Base-by-base conservation (phyloP, 768 basidiomycete species). In the Collybia sp. region DNA sequence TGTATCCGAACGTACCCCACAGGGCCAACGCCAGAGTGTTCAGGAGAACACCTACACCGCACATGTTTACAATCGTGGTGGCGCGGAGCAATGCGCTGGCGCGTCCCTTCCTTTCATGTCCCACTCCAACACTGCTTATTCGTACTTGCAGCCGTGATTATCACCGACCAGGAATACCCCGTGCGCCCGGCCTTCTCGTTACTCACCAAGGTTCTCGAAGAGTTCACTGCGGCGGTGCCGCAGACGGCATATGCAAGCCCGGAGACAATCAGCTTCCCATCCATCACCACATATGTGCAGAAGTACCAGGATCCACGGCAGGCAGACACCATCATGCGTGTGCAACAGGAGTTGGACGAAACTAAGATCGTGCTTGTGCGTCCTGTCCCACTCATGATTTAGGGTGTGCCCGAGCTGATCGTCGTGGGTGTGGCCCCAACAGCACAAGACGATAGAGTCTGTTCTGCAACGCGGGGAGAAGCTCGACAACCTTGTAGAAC, bases 361-460 rank as follows among this genome's bases (percentile, higher is more conserved):
- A 98, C 96, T 2, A 99, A 99, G 85, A 95, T 99, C 54, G 82
- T 98, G 39, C 70, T 99, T 65, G 94, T 95, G 57, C 49, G 88
- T 73, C 20, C 42, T 13, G 18, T 32, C 15, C 11, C 2, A 25
- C 35, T 33, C 25, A 6, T 6, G 6, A 17, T n/a, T n/a, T n/a
- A n/a, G n/a, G n/a, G n/a, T n/a, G n/a, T 17, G 5, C 31, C 41
- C 36, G 39, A 30, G 30, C 37, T 45, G 16, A 46, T 44, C 46
- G 43, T 15, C 42, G 12, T 25, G 25, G 25, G 8, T 8, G 25
- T 25, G 25, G 25, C 36, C 31, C 39, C 43, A 33, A 46, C 59
- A 98, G 94, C 96, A 98, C 75, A 97, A 98, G 76, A 99, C 96
- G 20, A 99, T 99, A 58, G 96, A 99, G 62, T 91, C 89, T 2